Percentiles rank a stretch among this genome's conserved stretches.
Evolutionary conservation across 148 eudicot species (phyloP).

Genomic region (Nepenthes mirabilis): DNA sequence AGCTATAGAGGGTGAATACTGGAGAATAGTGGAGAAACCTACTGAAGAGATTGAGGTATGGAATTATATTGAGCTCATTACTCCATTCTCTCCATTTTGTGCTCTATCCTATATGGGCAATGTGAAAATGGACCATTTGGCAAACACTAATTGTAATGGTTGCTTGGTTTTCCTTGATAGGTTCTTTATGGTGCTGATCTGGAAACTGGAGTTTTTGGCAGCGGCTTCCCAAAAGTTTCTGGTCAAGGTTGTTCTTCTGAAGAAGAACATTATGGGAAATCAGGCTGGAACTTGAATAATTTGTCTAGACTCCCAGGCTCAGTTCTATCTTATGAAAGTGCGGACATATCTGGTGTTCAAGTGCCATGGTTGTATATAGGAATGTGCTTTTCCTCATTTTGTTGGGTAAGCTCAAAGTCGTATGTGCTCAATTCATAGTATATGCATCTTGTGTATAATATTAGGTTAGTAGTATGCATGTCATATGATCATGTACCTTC

Average conservation of each 20-base stretch:
- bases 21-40: slow-evolving; percentile 95
- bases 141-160: not conserved
- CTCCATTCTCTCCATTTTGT: not conserved
- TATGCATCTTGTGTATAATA: not conserved
- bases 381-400: slow-evolving; percentile 98
- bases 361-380: slow-evolving; percentile 99
- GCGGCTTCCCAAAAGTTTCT: slow-evolving; percentile 72
- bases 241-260: slow-evolving; percentile 31
- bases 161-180: slow-evolving; percentile 17
- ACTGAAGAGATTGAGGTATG: slow-evolving; percentile 96
- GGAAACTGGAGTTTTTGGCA: slow-evolving; percentile 92
- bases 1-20: slow-evolving; percentile 91
- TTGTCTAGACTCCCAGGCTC: slow-evolving; percentile 94
- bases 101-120: not conserved
- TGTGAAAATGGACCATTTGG: not conserved
- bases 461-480: too few relatives aligned
- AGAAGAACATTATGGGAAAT: slow-evolving; percentile 48
- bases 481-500: too few relatives aligned
- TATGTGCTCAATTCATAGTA: not conserved
- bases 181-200: slow-evolving; percentile 97
- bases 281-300: slow-evolving; percentile 99
- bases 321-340: slow-evolving; percentile 77
- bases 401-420: slow-evolving; percentile 66
- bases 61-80: slow-evolving; percentile 3
- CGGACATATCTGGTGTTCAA: slow-evolving; percentile 92